These are phyloP conservation scores for Yarrowia divulgata DNA, from an alignment of 805 yeast species.

Conservation along the genomic window DNA sequence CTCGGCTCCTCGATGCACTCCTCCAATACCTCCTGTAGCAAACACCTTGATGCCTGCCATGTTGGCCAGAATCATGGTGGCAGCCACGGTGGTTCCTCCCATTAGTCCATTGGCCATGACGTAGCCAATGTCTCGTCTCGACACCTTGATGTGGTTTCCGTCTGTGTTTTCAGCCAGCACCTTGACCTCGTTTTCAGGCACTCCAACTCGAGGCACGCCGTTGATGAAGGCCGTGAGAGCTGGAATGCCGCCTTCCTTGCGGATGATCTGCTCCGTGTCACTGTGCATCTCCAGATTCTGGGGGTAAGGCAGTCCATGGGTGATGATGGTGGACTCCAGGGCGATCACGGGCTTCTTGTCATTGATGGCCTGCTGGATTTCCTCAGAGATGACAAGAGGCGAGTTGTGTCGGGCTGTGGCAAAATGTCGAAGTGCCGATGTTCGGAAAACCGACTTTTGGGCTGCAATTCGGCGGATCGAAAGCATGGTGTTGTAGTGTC, in stretches of 20 bases:
- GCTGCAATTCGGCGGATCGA: conserved; percentile 13
- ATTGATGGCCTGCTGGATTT: conserved; percentile 66
- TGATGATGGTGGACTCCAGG: conserved; percentile 68
- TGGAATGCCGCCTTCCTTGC: conserved; percentile 73
- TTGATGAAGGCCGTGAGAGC: conserved; percentile 82
- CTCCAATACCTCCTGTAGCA: conserved; percentile 94
- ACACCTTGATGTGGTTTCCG: conserved; percentile 60
- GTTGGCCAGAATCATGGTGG: conserved; percentile 82
- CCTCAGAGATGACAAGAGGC: conserved; percentile 50
- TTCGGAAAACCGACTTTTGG: conserved; percentile 1
- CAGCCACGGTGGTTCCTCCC: conserved; percentile 92
- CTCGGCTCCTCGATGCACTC: conserved; percentile 84
- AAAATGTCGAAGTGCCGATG: not conserved
- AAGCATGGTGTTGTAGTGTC: conserved; percentile 5
- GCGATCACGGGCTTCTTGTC: conserved; percentile 48
- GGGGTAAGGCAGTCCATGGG: conserved; percentile 90
- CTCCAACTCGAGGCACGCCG: conserved; percentile 77
- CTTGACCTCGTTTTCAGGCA: conserved; percentile 57
- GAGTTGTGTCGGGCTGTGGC: conserved; percentile 1
- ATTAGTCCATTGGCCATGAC: conserved; percentile 66
- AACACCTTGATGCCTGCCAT: conserved; percentile 81
- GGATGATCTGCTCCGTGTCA: conserved; percentile 66
- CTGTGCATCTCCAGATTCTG: conserved; percentile 75
- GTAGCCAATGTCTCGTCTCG: conserved; percentile 79
- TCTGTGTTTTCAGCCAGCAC: conserved; percentile 55